Base-by-base conservation (phyloP, 768 basidiomycete species). In the Nevesoporus exiguus region DNA sequence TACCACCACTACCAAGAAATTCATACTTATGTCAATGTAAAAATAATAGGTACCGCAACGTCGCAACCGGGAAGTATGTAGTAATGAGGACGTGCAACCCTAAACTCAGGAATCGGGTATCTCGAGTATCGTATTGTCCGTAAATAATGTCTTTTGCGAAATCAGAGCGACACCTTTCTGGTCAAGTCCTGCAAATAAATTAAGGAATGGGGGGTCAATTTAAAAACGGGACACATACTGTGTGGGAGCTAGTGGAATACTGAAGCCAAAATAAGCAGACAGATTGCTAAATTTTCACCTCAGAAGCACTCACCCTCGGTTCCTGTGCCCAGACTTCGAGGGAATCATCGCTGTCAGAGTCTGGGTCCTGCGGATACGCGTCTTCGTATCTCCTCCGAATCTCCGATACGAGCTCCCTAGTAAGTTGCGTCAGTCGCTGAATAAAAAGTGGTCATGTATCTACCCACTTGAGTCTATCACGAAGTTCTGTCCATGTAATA, bases 401-500 rank as follows among this genome's bases (percentile, higher is more conserved):
- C n/a, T 58, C 60, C 6, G 47, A 47, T 17, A 67, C 5, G 17
- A 57, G 29, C 30, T 33, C 56, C 13, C 65, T 66, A 43, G 15
- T 11, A 13, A 21, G 10, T 21, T 13, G 3, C 15, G 33, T 55
- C 21, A 50, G 24, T 50, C 34, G 3, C 27, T 3, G 10, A 10
- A 40, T 15, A 7, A 1, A 44, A 9, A 47, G 27, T 21, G 2
- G 10, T 29, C 37, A 25, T 3, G n/a, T 19, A 40, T 47, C 27
- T 17, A 47, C 62, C 3, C 11, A 67, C 62, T 55, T 52, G 46
- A 66, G 47, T 17, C 8, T 1, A 29, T 57, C 55, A 3, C 60
- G 65, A 10, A 66, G 62, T 9, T 62, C 62, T 13, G 34, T 17
- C 64, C 65, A 67, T 5, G 65, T 61, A 7, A 56, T 56, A 6